Evolutionary conservation across 1,139 yeast genomes (phyloP).

Genomic region (Yarrowia galli): DNA sequence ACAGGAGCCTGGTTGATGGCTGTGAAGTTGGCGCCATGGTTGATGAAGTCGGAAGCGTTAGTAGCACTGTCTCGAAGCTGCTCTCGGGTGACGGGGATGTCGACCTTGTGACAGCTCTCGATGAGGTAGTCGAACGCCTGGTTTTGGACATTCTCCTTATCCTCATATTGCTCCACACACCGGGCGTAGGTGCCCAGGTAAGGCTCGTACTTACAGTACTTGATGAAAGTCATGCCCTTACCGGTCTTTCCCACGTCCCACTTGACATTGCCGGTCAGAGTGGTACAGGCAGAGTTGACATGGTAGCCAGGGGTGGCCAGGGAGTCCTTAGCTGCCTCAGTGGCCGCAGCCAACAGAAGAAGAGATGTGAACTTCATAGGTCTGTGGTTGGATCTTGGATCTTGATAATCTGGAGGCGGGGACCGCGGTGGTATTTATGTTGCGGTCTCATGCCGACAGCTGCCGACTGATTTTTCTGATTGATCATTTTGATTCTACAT

Average conservation of each 20-base stretch:
- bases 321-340: conserved; percentile 22
- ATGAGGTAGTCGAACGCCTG: conserved; percentile 21
- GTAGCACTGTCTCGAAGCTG: background rate
- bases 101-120: conserved; percentile 14
- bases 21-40: conserved; percentile 33
- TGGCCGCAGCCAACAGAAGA: conserved; percentile 18
- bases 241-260: conserved; percentile 23
- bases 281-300: conserved; percentile 24
- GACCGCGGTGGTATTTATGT: conserved; percentile 9
- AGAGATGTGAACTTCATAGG: conserved; percentile 27
- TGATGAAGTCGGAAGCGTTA: conserved; percentile 15
- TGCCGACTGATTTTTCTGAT: conserved; percentile 29
- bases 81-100: background rate
- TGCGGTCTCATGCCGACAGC: background rate
- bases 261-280: conserved; percentile 21
- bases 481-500: conserved; percentile 16
- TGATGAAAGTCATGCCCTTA: conserved; percentile 15
- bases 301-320: conserved; percentile 30
- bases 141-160: conserved; percentile 7
- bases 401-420: background rate
- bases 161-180: conserved; percentile 18
- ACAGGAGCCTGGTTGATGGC: conserved; percentile 36
- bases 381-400: background rate
- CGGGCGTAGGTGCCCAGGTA: conserved; percentile 30
- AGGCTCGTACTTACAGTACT: conserved; percentile 33